Evolutionary conservation across 352 stramenopile genomes (phyloP).

Genomic region (Globisporangium uncinulatum): DNA sequence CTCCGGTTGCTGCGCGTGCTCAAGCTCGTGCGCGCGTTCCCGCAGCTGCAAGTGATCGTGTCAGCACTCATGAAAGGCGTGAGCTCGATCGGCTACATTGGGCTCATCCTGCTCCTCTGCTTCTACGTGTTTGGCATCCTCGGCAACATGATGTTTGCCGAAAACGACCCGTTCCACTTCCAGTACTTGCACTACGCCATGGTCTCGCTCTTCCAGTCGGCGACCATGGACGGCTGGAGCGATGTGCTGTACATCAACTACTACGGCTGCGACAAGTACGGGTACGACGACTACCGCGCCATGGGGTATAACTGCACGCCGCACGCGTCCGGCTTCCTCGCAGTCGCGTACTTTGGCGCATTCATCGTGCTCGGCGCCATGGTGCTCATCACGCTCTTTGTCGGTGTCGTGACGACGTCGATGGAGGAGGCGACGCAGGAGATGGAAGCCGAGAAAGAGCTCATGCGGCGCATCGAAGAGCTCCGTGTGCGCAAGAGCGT

Average conservation of each 20-base stretch:
- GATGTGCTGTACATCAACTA: conserved; percentile 90
- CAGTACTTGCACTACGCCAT: conserved; percentile 83
- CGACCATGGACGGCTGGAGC: conserved; percentile 89
- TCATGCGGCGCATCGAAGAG: conserved; percentile 54
- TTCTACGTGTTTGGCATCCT: conserved; percentile 92
- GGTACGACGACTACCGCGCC: conserved; percentile 52
- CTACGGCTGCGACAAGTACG: conserved; percentile 82
- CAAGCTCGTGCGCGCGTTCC: conserved; percentile 84
- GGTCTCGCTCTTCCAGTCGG: conserved; percentile 84
- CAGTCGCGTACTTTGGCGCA: conserved; percentile 71
- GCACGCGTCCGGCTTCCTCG: conserved; percentile 32
- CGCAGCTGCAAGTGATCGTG: conserved; percentile 87
- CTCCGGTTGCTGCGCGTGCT: conserved; percentile 79
- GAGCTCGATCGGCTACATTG: conserved; percentile 86
- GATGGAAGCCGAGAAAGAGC: conserved; percentile 70
- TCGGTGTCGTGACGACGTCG: conserved; percentile 88
- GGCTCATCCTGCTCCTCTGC: conserved; percentile 82
- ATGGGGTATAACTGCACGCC: conserved; percentile 60
- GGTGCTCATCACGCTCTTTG: conserved; percentile 90
- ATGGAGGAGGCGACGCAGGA: conserved; percentile 89
- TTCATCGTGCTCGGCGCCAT: conserved; percentile 85
- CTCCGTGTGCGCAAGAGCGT: conserved; percentile 51
- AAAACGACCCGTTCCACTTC: conserved; percentile 89
- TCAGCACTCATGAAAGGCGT: conserved; percentile 87
- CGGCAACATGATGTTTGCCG: conserved; percentile 86